Conservation (phyloP, 331 rosid species). For the Rhamnella rubrinervis region DNA sequence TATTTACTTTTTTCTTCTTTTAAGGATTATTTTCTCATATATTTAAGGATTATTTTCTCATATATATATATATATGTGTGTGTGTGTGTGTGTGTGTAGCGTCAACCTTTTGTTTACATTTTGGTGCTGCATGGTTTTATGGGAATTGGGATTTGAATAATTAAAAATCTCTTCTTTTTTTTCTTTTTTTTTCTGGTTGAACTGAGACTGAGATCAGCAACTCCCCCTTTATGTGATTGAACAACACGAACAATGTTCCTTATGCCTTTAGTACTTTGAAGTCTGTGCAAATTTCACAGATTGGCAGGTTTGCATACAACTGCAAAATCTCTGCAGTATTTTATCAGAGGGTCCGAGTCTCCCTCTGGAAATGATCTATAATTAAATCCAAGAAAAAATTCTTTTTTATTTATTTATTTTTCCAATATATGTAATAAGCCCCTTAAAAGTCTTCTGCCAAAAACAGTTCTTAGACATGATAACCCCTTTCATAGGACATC, state of each 20-base stretch:
- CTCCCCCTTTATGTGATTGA: conserved; percentile 60
- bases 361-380: no score
- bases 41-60: conserved; percentile 7
- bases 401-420: not conserved
- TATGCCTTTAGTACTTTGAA: conserved; percentile 71
- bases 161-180: not conserved
- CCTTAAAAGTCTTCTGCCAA: no score
- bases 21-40: conserved; percentile 10
- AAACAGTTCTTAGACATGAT: conserved; percentile 2
- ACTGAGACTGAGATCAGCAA: conserved; percentile 52
- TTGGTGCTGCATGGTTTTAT: conserved; percentile 47
- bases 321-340: conserved; percentile 43
- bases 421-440: conserved; percentile 32
- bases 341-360: no score
- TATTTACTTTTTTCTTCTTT: not conserved
- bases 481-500: conserved; percentile 34
- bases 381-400: no score
- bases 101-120: not conserved
- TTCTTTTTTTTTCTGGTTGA: conserved; percentile 42
- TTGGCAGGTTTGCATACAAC: conserved; percentile 33
- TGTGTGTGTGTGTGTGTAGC: not conserved
- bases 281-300: conserved; percentile 50
- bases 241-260: conserved; percentile 85
- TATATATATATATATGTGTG: not conserved
- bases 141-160: conserved; percentile 27